Conservation (phyloP, 805 yeast species). For the Spathaspora sp. region DNA sequence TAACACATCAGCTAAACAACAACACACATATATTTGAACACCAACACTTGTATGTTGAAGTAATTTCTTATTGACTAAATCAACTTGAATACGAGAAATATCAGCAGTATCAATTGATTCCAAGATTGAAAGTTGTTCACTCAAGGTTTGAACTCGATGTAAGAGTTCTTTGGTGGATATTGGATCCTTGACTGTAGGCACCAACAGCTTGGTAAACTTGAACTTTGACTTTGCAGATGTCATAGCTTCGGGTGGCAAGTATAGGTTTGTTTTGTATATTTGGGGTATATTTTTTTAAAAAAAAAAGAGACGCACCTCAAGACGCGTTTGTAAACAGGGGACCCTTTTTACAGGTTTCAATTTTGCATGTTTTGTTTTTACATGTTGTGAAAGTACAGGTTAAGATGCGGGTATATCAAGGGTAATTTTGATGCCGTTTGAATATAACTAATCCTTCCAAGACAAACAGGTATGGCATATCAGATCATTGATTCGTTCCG, state of each 20-base stretch:
- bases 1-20: slow-evolving; percentile 72
- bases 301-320: not conserved
- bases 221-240: slow-evolving; percentile 1
- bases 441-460: not conserved
- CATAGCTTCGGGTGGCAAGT: not conserved
- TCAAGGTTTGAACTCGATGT: slow-evolving; percentile 51
- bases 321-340: not conserved
- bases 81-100: slow-evolving; percentile 40
- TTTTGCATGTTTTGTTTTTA: not conserved
- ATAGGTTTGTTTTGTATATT: too few relatives aligned
- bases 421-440: not conserved
- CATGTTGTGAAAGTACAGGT: not conserved
- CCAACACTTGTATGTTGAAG: slow-evolving; percentile 61
- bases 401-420: not conserved
- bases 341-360: not conserved
- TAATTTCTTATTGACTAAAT: slow-evolving; percentile 56
- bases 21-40: slow-evolving; percentile 64
- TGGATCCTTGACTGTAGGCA: slow-evolving; percentile 54
- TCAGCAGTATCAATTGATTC: slow-evolving; percentile 45
- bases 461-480: slow-evolving; percentile 1
- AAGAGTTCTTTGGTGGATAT: slow-evolving; percentile 63
- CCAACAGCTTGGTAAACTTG: slow-evolving; percentile 42
- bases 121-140: slow-evolving; percentile 58
- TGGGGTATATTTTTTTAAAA: too few relatives aligned
- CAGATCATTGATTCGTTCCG: slow-evolving; percentile 19